Base-by-base conservation (phyloP, 2,329 filamentous ascomycete genomes). In the Cucurbitaria berberidis region DNA sequence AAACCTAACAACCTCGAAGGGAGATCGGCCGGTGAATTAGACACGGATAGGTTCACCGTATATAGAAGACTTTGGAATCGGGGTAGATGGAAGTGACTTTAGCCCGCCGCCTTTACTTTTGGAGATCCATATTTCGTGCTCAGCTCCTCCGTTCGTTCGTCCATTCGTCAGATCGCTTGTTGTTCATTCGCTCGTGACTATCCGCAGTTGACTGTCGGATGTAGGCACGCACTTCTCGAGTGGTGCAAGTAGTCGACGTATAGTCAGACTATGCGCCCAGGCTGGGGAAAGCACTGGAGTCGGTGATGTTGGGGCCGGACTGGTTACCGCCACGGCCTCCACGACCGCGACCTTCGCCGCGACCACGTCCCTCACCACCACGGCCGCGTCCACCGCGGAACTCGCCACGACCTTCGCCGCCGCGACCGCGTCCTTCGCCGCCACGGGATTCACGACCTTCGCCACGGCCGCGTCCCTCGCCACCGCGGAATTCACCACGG, bases 261-360 rank as follows among this genome's bases (percentile, higher is more conserved):
- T 43, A 44, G 60, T 66, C 57, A 61, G 56, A 47, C 51, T 79
- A 79, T 66, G 74, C 66, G 67, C 81, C 81, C 61, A 84, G 72
- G 74, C 76, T 81, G 50, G 82, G 82, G 78, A 84, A 84, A 60
- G 80, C 81, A 58, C 69, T 78, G 62, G 74, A 70, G 73, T 84
- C 82, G 59, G 74, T 67, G 64, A 81, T 72, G 74, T 82, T 81
- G 74, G 80, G 76, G 56, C 73, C 67, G 53, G 76, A 70, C 54
- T 61, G 59, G 45, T 53, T 62, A 54, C 69, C 70, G 59, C 74
- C 74, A 62, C 73, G 81, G 60, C 83, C 80, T 62, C 81, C 78
- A 66, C 80, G 79, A 56, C 81, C 79, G 68, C 81, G 78, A 59
- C 80, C 77, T 50, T 73, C 71, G 42, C 73, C 71, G 53, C 70